Evolutionary conservation across 2,329 filamentous ascomycete genomes (phyloP).

Genomic region (Exutisphaerella laricina): DNA sequence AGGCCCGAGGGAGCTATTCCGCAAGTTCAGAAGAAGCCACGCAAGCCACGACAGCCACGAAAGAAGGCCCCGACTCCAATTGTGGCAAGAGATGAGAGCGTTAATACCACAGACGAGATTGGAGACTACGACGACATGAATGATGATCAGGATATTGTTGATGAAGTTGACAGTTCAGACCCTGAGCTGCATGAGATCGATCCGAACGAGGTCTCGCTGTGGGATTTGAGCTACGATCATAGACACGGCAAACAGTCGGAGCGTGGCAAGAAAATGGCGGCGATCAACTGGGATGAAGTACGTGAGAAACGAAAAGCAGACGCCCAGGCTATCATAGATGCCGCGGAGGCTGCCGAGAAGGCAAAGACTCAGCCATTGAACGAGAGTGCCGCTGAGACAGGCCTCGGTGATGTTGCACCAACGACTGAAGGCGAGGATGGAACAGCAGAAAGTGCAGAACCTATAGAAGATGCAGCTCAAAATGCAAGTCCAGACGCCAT

Average conservation of each 20-base stretch:
- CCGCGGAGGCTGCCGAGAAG: constrained; percentile 3
- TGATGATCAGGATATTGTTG: not conserved
- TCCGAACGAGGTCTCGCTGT: constrained; percentile 62
- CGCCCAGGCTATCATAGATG: constrained; percentile 29
- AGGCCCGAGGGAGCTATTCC: not conserved
- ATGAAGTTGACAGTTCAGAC: constrained; percentile 23
- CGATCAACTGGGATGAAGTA: constrained; percentile 56
- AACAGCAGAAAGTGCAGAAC: constrained; percentile 8
- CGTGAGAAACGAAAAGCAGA: constrained; percentile 36
- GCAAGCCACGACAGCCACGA: constrained; percentile 6
- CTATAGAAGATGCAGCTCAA: not conserved
- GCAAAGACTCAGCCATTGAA: constrained; percentile 7
- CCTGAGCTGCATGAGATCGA: constrained; percentile 51
- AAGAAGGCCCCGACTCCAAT: constrained; percentile 6
- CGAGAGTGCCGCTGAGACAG: not conserved
- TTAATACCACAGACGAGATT: constrained; percentile 1
- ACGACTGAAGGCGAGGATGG: constrained; percentile 21
- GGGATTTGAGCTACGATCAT: constrained; percentile 61
- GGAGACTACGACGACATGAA: not conserved
- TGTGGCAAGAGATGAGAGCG: not conserved
- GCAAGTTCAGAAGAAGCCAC: constrained; percentile 6
- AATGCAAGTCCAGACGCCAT: too few relatives aligned
- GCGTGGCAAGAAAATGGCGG: constrained; percentile 65
- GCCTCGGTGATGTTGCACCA: constrained; percentile 15
- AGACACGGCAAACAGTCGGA: constrained; percentile 63